Evolutionary conservation across 2,329 filamentous ascomycete species (phyloP), one percentile per base, ranked within the genome.

Genomic region (Byssoonygena ceratinophila): DNA sequence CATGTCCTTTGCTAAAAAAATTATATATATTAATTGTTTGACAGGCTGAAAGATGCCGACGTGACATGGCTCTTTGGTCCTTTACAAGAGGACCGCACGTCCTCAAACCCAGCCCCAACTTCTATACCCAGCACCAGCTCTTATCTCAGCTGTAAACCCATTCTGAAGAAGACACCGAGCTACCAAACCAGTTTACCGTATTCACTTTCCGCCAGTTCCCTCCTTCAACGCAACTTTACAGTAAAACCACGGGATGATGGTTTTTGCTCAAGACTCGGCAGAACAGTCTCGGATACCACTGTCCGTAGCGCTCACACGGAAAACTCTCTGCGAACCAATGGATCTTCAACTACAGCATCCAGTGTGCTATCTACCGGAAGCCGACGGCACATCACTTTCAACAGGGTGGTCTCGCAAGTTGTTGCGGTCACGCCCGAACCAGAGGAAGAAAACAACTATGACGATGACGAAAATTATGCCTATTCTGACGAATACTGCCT

Each of bases 51-150:
- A 67, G 92, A 97, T 62, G 92, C 86, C 66, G 91, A 98, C 68
- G 89, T 96, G 29, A 96, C 91, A 43, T 98, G 91, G 92, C 76
- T 98, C 0, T 98, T 97, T 64, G 92, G 92, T 0, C 92, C 92
- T 11, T 71, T 51, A 16, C 22, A 45, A 18, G 49, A 31, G 16
- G 34, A 40, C 25, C 96, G 46, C 91, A 95, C 75, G 51, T 79
- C 76, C 55, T 74, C 67, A 74, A 49, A 67, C 71, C 47, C 64
- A 66, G 36, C 75, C 11, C 76, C 78, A 43, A 72, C 75, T 20
- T 70, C 71, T 22, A 64, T 83, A 4, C 82, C 79, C 12, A 80
- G 80, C 50, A 78, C 74, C 36, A 79, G 76, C 59, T 89, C 55
- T 27, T 84, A 88, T 57, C 70, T 85, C 58, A 80, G 81, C 60